Base-by-base conservation (phyloP, 345 rosid species). In the Hypericum perforatum region DNA sequence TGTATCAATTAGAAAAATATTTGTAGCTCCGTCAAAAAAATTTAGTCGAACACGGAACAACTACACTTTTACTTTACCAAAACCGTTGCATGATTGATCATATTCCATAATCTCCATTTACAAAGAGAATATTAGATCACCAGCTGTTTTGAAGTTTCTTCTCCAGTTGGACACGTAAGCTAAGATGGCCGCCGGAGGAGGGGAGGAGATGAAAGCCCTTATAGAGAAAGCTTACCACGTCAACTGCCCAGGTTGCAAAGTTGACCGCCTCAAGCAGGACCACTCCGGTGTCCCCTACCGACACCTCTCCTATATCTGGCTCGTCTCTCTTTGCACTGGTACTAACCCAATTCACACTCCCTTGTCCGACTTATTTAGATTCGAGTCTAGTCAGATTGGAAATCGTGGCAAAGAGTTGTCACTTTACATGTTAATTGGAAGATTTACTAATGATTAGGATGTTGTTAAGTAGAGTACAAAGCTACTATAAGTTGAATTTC, bases 321-420 rank as follows among this genome's bases (percentile, higher is more conserved):
- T 70, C 50, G 65, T 82, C 62, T 76, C 77, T 40, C 82, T 82
- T 56, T 76, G 72, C 65, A 70, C 85, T 16, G 81, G 89, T 78
- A 38, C 32, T 22, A 1, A 22, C 32, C 32, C 32, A 1, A 40
- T 47, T 3, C 11, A 10, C 8, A 1, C 49, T 22, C 16, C 16
- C 13, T 45, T 1, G 3, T n/a, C 8, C 16, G 16, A 5, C 5
- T 13, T 45, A 8, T 45, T 4, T 7, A 7, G 14, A 16, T 12
- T 5, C 15, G 11, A 22, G 32, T 22, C 32, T 1, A 22, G 32
- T 2, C 7, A 0, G n/a, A 11, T 8, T 15, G 1, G 5, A 11
- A 11, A 45, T 7, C 9, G 15, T 46, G 14, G 7, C 16, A 46
- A 9, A 11, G n/a, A 11, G 10, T 7, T 46, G 16, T 3, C 16